phyloP scores from a whole-genome alignment of 352 stramenopile species.

The Phytophthora melonis region DNA sequence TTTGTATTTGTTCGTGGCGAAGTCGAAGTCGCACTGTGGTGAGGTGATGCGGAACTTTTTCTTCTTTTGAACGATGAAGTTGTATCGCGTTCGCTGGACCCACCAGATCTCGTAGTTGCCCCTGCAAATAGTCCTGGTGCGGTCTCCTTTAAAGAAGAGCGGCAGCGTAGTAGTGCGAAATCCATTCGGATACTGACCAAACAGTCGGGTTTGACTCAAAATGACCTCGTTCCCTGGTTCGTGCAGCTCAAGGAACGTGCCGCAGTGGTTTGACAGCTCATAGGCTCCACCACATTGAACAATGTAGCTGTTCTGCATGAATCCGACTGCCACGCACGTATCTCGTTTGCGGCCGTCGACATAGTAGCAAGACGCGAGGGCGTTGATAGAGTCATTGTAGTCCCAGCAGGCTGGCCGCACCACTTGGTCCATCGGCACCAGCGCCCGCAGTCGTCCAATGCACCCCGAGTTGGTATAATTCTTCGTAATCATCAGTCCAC shows the following conservation, averaged over 20 bases:
- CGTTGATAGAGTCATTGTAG: constrained; percentile 80
- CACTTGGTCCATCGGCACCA: constrained; percentile 58
- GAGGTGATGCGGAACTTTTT: constrained; percentile 74
- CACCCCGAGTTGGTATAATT: constrained; percentile 68
- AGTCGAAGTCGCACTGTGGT: constrained; percentile 84
- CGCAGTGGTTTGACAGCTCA: constrained; percentile 80
- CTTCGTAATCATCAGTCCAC: constrained; percentile 52
- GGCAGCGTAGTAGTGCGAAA: constrained; percentile 83
- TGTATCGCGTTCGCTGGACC: constrained; percentile 84
- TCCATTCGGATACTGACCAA: constrained; percentile 75
- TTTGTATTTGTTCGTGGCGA: constrained; percentile 81
- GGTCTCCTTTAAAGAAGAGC: constrained; percentile 76
- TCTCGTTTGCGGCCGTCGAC: constrained; percentile 66
- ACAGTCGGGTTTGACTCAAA: constrained; percentile 72
- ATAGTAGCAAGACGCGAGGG: constrained; percentile 62
- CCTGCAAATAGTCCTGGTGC: constrained; percentile 66
- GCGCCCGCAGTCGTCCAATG: constrained; percentile 55
- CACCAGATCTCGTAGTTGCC: constrained; percentile 90
- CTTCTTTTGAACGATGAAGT: constrained; percentile 85
- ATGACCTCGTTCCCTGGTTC: constrained; percentile 70
- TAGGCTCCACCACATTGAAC: constrained; percentile 74
- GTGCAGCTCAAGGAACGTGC: constrained; percentile 89
- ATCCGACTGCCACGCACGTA: constrained; percentile 80
- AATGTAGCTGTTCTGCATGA: constrained; percentile 86
- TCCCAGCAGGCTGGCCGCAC: constrained; percentile 85